phyloP scores from a whole-genome alignment of 2,329 filamentous ascomycete species.

The Cryphonectria naterciae region DNA sequence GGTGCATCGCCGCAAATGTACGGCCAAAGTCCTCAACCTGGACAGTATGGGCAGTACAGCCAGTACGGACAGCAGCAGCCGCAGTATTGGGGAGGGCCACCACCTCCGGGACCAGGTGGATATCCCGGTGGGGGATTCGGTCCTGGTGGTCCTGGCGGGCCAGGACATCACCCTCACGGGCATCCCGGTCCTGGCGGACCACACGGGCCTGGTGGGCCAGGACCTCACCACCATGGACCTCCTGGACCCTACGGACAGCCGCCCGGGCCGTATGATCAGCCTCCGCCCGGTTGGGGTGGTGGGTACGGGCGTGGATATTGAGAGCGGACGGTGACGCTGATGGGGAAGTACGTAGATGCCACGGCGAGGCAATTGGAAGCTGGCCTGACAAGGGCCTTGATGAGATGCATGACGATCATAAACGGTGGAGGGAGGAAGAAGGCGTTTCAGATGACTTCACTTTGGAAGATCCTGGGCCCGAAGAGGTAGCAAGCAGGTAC shows the following conservation, averaged over 20 bases:
- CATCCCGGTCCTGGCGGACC: slow-evolving; percentile 30
- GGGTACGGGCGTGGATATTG: slow-evolving; percentile 24
- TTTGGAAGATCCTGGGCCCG: background rate
- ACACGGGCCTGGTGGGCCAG: background rate
- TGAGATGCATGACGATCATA: background rate
- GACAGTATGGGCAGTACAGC: slow-evolving; percentile 29
- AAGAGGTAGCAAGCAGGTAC: background rate
- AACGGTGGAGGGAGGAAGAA: background rate
- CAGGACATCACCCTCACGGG: slow-evolving; percentile 35
- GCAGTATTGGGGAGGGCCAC: slow-evolving; percentile 26
- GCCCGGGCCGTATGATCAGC: slow-evolving; percentile 20
- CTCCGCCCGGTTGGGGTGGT: slow-evolving; percentile 25
- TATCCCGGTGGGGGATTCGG: slow-evolving; percentile 26
- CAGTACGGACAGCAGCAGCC: slow-evolving; percentile 36
- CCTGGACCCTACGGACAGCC: slow-evolving; percentile 9
- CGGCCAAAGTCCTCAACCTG: slow-evolving; percentile 25
- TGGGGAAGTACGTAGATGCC: background rate
- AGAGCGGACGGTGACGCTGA: background rate
- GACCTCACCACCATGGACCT: background rate
- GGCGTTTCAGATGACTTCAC: background rate
- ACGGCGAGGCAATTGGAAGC: background rate
- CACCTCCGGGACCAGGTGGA: slow-evolving; percentile 24
- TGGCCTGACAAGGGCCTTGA: background rate
- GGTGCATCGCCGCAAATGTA: slow-evolving; percentile 32
- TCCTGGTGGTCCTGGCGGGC: slow-evolving; percentile 23